Conservation (phyloP, 2,329 filamentous ascomycete species). For the Fonsecaea nubica region DNA sequence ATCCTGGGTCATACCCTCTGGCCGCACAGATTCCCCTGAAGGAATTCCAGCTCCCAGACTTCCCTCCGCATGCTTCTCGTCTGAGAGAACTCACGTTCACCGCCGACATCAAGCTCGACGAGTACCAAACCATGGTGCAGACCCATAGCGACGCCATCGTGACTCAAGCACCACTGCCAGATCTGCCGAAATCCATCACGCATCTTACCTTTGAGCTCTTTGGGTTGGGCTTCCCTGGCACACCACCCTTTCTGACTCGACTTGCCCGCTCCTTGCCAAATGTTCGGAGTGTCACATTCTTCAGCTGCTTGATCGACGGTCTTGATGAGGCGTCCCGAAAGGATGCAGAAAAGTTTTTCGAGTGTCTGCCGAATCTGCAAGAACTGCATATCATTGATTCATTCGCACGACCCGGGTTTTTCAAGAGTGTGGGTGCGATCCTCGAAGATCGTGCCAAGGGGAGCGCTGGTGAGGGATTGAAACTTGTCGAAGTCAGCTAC, state of each 20-base stretch:
- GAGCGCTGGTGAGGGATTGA: constrained; percentile 42
- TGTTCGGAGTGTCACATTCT: constrained; percentile 53
- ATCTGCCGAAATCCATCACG: constrained; percentile 51
- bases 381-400: constrained; percentile 58
- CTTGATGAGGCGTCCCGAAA: constrained; percentile 48
- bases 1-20: constrained; percentile 41
- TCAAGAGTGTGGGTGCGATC: constrained; percentile 42
- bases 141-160: constrained; percentile 35
- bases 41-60: constrained; percentile 54
- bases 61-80: constrained; percentile 52
- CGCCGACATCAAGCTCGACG: constrained; percentile 56
- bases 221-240: constrained; percentile 53
- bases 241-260: constrained; percentile 50
- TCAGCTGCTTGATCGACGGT: constrained; percentile 55
- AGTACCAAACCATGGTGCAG: constrained; percentile 51
- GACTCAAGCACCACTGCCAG: constrained; percentile 43
- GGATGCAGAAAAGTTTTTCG: constrained; percentile 53
- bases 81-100: constrained; percentile 57
- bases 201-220: constrained; percentile 58
- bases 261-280: constrained; percentile 51
- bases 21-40: constrained; percentile 57
- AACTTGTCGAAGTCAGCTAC: constrained; percentile 56
- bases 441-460: constrained; percentile 29
- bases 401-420: constrained; percentile 53
- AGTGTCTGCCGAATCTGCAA: constrained; percentile 44